Evolutionary conservation across 305 asterid genomes (phyloP).

Genomic region (Solanum aculeatissimum): DNA sequence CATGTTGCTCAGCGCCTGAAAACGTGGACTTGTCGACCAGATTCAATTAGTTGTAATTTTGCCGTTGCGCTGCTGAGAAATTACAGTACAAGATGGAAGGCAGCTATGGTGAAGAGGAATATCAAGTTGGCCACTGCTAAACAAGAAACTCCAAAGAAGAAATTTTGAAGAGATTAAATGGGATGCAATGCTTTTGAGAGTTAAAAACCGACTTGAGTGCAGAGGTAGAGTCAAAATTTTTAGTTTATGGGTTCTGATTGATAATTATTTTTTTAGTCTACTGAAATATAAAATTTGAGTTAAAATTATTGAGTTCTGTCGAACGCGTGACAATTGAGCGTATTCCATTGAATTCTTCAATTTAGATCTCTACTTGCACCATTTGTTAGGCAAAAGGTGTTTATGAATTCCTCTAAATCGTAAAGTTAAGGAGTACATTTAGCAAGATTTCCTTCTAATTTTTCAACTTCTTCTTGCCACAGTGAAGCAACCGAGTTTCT

Average conservation of each 20-base stretch:
- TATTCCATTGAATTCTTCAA: neutral
- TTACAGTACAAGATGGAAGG: slow-evolving; percentile 35
- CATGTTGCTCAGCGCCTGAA: slow-evolving; percentile 27
- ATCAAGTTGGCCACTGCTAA: slow-evolving; percentile 6
- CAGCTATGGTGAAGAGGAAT: slow-evolving; percentile 34
- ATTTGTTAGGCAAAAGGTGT: neutral
- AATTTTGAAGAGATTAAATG: slow-evolving; percentile 42
- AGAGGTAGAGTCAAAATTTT: neutral
- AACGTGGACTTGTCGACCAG: slow-evolving; percentile 19
- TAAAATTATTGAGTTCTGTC: neutral
- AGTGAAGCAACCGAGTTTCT: neutral
- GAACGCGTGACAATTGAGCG: neutral
- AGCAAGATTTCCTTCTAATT: neutral
- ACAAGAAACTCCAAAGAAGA: slow-evolving; percentile 4
- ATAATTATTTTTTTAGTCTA: neutral
- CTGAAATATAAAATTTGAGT: neutral
- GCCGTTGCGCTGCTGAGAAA: slow-evolving; percentile 31
- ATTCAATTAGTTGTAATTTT: slow-evolving; percentile 17
- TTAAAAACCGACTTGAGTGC: slow-evolving; percentile 51
- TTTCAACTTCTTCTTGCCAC: neutral
- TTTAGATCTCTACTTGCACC: neutral
- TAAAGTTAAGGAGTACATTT: neutral
- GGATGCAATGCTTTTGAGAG: slow-evolving; percentile 66
- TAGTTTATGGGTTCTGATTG: neutral
- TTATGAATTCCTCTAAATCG: neutral